Evolutionary conservation across 179 eudicot genomes (phyloP).

Genomic region (Monotropa hypopitys): DNA sequence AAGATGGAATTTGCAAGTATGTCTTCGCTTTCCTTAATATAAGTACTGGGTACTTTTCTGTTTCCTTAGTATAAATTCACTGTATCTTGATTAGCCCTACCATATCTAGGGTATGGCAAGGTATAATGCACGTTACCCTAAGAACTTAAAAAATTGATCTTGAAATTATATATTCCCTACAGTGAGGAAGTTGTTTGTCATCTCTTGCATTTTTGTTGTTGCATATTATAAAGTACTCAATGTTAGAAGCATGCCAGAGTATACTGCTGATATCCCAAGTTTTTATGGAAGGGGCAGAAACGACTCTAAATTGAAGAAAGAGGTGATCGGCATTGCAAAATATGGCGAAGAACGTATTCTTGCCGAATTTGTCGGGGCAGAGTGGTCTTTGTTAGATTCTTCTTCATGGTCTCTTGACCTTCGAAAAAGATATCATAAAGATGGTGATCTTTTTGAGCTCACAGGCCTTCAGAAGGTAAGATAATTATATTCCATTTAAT

Average conservation of each 20-base stretch:
- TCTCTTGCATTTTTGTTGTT: neutral
- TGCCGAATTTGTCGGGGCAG: constrained; percentile 43
- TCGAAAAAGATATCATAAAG: constrained; percentile 22
- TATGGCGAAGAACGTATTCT: constrained; percentile 43
- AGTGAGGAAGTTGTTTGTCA: neutral
- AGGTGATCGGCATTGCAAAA: constrained; percentile 40
- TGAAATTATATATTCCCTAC: neutral
- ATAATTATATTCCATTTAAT: neutral
- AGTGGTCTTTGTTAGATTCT: constrained; percentile 50
- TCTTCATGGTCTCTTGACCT: constrained; percentile 40
- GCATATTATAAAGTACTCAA: neutral
- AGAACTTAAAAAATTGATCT: neutral
- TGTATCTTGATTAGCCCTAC: neutral
- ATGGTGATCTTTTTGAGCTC: constrained; percentile 52
- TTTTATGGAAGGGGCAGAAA: constrained; percentile 9
- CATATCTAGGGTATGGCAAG: neutral
- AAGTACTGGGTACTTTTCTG: too few species aligned
- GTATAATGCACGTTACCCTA: neutral
- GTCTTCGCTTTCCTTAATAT: too few species aligned
- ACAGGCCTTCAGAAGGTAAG: constrained; percentile 55
- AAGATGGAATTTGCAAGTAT: neutral
- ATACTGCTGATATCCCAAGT: constrained; percentile 5
- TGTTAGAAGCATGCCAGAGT: neutral
- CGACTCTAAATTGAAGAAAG: constrained; percentile 26
- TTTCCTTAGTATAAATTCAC: too few species aligned